Evolutionary conservation across 2,329 filamentous ascomycete species (phyloP), one percentile per base, ranked within the genome.

Genomic region (Fusarium musae): DNA sequence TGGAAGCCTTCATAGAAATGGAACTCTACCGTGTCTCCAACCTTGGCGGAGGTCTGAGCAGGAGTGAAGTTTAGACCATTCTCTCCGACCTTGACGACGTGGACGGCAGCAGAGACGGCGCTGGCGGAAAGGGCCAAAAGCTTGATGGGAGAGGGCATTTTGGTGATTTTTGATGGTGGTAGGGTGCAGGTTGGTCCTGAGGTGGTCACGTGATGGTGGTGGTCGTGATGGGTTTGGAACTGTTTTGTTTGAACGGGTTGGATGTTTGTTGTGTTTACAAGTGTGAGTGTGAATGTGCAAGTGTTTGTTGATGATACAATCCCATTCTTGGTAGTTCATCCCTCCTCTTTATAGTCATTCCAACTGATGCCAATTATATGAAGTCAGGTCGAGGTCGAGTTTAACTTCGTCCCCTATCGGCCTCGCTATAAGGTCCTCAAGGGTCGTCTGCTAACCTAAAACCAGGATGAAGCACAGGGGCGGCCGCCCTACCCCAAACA

Each of bases 1-100:
- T 92, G 90, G 77, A 90, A 90, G n/a, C 72, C 75, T 23, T 80
- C 76, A 50, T 80, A 80, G 76, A 86, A 86, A 68, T 85, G 84
- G 77, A 85, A 86, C 73, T 85, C 82, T 19, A 86, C 77, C 39
- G 80, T 78, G 23, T 85, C 84, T 66, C 90, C 90, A 9, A 85
- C 80, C 4, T 81, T 79, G 23, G 88, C 90, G 23, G 81, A 80
- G 65, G 91, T 74, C 59, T 84, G 84, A 63, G 86, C 81, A 13
- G 90, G 90, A 16, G 79, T 83, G 79, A 88, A 91, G 28, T 78
- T 82, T 37, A 90, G 78, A 17, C 79, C 75, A 9, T 60, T 61
- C 15, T 75, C 72, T 15, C 75, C 75, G 28, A 78, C 75, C 43
- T 78, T 78, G 43, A 77, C 75, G 19, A 78, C 47, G 37, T 77